Evolutionary conservation across 768 basidiomycete genomes (phyloP), one percentile per base, ranked within the genome.

Genomic region (Rickenella mellea): DNA sequence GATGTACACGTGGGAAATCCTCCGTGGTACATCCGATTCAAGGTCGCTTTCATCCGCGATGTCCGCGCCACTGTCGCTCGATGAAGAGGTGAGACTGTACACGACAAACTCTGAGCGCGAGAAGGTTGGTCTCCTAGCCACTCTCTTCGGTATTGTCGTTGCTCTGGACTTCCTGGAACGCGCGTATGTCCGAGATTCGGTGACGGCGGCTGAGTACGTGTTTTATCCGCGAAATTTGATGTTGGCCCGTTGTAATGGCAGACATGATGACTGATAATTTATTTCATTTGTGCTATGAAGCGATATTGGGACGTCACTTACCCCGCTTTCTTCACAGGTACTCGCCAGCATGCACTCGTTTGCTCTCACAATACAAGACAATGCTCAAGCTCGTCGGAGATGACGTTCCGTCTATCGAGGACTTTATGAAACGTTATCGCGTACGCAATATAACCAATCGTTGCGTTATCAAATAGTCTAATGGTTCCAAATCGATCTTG

Each of bases 281-380:
- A 15, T 30, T 30, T 15, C 24, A 36, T 36, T 14, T 19, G n/a
- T 36, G 15, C 33, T 24, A 19, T 22, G 39, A 31, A 31, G 15
- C 29, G 15, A 12, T 12, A 31, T 12, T 12, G 29, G 29, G 15
- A 31, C 12, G 29, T 15, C 27, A 25, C 39, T 6, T 4, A 25
- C 14, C 27, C 9, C 9, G 10, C 21, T 28, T 9, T n/a, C 19
- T 25, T 24, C 22, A 74, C 75, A 96, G 92, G 71, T 99, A 98
- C 60, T 91, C 91, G 48, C 93, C 91, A 43, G 92, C 91, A 47
- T 99, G 94, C 59, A 92, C 89, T 11, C 76, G 86, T 29, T 66
- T 99, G n/a, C 64, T 98, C 11, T 88, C 90, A 6, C 92, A 96
- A 63, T 98, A 96, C 70, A 96, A 96, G 75, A 93, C 90, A 0